Evolutionary conservation across 306 rosid genomes (phyloP).

Genomic region (Citrullus colocynthis): DNA sequence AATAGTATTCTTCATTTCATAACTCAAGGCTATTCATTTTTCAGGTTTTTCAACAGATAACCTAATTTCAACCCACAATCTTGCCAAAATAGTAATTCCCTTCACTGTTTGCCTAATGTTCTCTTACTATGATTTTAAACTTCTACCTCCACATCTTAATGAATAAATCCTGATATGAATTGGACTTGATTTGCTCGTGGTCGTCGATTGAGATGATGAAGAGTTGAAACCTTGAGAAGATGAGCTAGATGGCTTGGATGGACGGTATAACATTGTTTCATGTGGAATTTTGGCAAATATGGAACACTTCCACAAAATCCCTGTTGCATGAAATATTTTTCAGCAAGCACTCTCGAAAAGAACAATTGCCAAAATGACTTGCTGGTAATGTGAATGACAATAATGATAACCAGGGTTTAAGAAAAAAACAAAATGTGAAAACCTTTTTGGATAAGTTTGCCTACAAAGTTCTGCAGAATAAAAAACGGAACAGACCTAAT

Average conservation of each 20-base stretch:
- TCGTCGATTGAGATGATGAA: slow-evolving; percentile 18
- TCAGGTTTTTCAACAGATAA: neutral
- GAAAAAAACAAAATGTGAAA: too few relatives aligned
- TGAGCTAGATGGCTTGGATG: slow-evolving; percentile 16
- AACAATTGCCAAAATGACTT: too few relatives aligned
- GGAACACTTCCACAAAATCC: too few relatives aligned
- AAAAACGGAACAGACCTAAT: too few relatives aligned
- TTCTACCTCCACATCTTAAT: neutral
- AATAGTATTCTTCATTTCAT: neutral
- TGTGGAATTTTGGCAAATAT: too few relatives aligned
- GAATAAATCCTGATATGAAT: neutral
- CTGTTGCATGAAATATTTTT: too few relatives aligned
- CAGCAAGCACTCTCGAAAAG: too few relatives aligned
- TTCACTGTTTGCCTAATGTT: neutral
- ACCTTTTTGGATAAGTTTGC: too few relatives aligned
- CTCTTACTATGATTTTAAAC: neutral
- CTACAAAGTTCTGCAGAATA: too few relatives aligned
- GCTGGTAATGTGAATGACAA: too few relatives aligned
- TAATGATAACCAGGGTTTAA: too few relatives aligned
- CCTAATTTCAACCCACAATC: neutral
- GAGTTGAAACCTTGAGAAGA: slow-evolving; percentile 55
- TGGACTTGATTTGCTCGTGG: slow-evolving; percentile 13
- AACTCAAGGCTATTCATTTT: neutral
- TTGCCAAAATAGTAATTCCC: neutral
- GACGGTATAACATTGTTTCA: too few relatives aligned